Evolutionary conservation across 2,329 filamentous ascomycete species (phyloP), one percentile per base, ranked within the genome.

Genomic region (Grosmannia huntii): DNA sequence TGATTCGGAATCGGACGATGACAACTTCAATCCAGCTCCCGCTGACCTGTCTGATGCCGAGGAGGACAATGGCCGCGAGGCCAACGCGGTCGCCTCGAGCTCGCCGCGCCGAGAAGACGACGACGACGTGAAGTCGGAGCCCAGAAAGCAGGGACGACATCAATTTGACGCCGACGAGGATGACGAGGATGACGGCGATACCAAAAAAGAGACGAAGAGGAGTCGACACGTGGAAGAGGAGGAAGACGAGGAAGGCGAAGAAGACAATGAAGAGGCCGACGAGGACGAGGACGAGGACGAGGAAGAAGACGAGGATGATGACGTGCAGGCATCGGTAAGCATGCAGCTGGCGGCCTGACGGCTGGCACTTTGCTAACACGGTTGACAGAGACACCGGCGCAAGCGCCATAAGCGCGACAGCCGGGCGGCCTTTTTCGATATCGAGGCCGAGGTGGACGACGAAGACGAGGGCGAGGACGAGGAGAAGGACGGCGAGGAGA

Each of bases 401-500:
- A 97, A 97, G 72, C 87, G 91, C 59, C 86, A 85, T 70, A 83
- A 83, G 69, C 68, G 68, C 56, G 84, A 87, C 63, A 81, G 81
- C 63, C 83, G 89, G 62, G 89, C 89, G 65, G 85, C 87, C 67
- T 96, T 96, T 82, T 85, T 99, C 74, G 94, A 99, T 83, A 89
- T 92, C 67, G 94, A 99, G 78, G 94, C 94, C 70, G 94, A 96
- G 74, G 94, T 99, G 65, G 94, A 97, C 68, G 94, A 95, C 63
- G 90, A 95, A 66, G 90, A 96, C 65, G 88, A 90, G 64, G 86
- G 82, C 64, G 88, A 89, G 61, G 90, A 95, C 63, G 90, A 95
- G 56, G 92, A 96, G 65, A 90, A 95, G 65, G 90, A 95, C 57
- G 84, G 89, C 60, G 85, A 90, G 65, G 90, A 86, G 64, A 83